A percentile compares a stretch with the other conserved stretches of the same genome.
Conservation (phyloP, 257 asterid genomes). For the Capsicum chinense region DNA sequence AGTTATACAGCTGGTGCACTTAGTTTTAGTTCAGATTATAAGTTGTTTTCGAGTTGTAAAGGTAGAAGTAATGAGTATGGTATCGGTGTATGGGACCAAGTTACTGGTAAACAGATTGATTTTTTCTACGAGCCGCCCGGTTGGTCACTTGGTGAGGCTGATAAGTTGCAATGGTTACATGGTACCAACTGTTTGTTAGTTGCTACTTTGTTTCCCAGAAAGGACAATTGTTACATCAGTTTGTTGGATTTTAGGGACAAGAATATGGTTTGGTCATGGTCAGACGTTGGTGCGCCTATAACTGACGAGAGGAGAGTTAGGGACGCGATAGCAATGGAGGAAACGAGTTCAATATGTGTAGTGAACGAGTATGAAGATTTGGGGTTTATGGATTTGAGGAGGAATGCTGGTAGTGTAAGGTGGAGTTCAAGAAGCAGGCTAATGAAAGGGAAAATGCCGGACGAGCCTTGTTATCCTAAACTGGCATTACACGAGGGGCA, state of each 20-base stretch:
- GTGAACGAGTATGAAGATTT: conserved; percentile 92
- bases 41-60: conserved; percentile 84
- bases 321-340: conserved; percentile 93
- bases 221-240: conserved; percentile 85
- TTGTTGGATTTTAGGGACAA: conserved; percentile 83
- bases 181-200: conserved; percentile 75
- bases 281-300: conserved; percentile 57
- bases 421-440: conserved; percentile 93
- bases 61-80: conserved; percentile 93
- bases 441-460: conserved; percentile 86
- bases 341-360: conserved; percentile 63
- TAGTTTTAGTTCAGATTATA: conserved; percentile 66
- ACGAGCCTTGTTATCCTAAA: conserved; percentile 89
- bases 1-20: conserved; percentile 84
- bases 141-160: conserved; percentile 95
- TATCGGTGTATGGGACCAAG: conserved; percentile 91
- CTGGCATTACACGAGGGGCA: conserved; percentile 81
- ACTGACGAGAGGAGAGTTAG: conserved; percentile 78
- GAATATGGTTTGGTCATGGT: conserved; percentile 92
- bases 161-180: conserved; percentile 77
- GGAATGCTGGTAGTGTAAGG: conserved; percentile 58
- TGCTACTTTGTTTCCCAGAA: conserved; percentile 85
- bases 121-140: conserved; percentile 82
- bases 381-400: conserved; percentile 88
- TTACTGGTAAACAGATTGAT: conserved; percentile 77